These are phyloP conservation scores for Astragalus glycyphyllos DNA, from an alignment of 306 rosid species.

Conservation along the genomic window DNA sequence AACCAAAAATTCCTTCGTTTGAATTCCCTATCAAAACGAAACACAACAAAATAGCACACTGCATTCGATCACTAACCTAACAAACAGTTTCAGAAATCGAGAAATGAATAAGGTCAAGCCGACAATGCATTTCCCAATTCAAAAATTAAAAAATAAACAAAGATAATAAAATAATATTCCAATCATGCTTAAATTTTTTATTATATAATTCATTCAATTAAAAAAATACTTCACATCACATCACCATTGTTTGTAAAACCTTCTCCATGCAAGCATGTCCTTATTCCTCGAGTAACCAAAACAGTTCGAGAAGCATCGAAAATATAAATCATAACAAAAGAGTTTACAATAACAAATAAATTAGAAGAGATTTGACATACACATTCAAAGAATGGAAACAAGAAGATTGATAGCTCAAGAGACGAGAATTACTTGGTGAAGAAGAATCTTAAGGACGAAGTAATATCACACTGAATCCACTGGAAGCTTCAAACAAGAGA, in stretches of 20 bases:
- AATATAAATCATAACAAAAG: background rate
- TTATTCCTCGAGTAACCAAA: background rate
- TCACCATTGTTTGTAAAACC: background rate
- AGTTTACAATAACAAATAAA: background rate
- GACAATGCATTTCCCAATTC: background rate
- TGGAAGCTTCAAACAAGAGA: background rate
- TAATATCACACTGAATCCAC: background rate
- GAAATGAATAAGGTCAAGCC: background rate
- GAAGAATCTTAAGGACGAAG: conserved; percentile 25
- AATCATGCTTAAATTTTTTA: background rate
- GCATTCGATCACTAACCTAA: background rate
- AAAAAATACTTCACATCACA: background rate
- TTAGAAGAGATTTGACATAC: conserved; percentile 26
- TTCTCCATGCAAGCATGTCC: conserved; percentile 17
- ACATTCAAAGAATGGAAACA: conserved; percentile 4
- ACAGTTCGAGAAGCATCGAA: background rate
- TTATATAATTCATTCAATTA: background rate
- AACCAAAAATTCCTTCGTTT: background rate
- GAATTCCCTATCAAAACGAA: background rate
- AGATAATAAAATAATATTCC: background rate
- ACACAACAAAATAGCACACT: background rate
- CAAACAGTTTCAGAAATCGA: background rate
- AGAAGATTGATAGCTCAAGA: background rate
- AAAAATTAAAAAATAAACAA: background rate
- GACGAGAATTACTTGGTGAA: background rate